Evolutionary conservation across 805 yeast genomes (phyloP), one percentile per base, ranked within the genome.

Genomic region (Lachancea meyersii): DNA sequence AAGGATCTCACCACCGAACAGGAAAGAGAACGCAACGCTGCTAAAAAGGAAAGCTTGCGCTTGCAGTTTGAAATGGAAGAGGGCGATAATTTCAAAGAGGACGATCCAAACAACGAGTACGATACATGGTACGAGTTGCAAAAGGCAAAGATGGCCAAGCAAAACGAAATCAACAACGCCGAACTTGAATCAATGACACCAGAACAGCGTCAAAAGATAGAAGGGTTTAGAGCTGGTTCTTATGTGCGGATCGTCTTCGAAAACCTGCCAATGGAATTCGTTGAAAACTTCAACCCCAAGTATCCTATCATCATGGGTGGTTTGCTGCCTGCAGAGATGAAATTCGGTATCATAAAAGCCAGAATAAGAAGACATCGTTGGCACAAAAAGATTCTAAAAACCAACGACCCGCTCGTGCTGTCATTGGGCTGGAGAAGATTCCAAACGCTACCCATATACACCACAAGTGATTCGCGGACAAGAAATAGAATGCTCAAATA

Each of bases 371-470:
- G 96, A 66, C 99, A 93, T 63, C 80, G 98, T 71, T 93, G 99
- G 99, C 97, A 93, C 67, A 91, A 88, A 61, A 88, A 88, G 73
- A 86, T 94, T 46, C 72, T 93, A 55, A 93, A 93, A 65, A 79
- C 97, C 8, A 94, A 87, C 59, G 99, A 93, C 67, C 98, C 99
- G 1, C 72, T 94, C 51, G 87, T 93, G 42, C 63, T 93, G 38
- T 91, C 97, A 0, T 68, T 93, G 33, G 99, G 99, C 30, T 93
- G 98, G 99, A 80, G 99, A 70, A 75, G 99, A 64, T 94, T 93
- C 70, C 99, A 93, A 66, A 89, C 98, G 0, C 68, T 91, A 43
- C 99, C 99, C 7, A 75, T 93, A 20, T 93, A 89, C 63, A 89
- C 98, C 3, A 93, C 98, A 0, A 80, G 95, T 5, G 99, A 93